Conservation (phyloP, 306 rosid genomes). For the Geum urbanum region DNA sequence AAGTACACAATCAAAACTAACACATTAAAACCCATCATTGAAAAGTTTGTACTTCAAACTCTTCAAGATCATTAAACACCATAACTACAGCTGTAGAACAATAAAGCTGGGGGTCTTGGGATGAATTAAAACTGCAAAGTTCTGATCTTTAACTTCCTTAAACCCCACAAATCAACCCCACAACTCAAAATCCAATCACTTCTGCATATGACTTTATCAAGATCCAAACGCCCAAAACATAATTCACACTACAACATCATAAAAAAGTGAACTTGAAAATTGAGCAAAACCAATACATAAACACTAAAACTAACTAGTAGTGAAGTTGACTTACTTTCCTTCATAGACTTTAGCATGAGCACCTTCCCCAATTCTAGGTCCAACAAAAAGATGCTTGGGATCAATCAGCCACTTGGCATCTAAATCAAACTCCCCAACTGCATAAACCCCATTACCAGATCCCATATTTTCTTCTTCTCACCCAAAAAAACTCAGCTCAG, state of each 20-base stretch:
- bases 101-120: background rate
- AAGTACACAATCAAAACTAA: background rate
- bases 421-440: conserved; percentile 57
- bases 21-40: background rate
- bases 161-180: conserved; percentile 5
- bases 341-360: conserved; percentile 93
- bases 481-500: background rate
- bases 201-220: conserved; percentile 9
- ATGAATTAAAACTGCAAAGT: background rate
- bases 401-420: conserved; percentile 81
- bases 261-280: conserved; percentile 11
- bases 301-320: background rate
- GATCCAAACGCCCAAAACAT: conserved; percentile 10
- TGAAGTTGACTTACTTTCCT: conserved; percentile 85
- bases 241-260: background rate
- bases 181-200: background rate
- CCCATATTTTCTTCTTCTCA: conserved; percentile 50
- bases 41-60: background rate
- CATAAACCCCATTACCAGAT: conserved; percentile 84
- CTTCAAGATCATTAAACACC: background rate
- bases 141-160: conserved; percentile 4
- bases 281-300: too few relatives aligned
- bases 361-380: conserved; percentile 92
- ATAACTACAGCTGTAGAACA: background rate
- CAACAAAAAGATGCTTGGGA: conserved; percentile 86